These are phyloP conservation scores for Ceratorhiza oryzae-sativae DNA, from an alignment of 1,284 basidiomycete genomes.

Conservation along the genomic window DNA sequence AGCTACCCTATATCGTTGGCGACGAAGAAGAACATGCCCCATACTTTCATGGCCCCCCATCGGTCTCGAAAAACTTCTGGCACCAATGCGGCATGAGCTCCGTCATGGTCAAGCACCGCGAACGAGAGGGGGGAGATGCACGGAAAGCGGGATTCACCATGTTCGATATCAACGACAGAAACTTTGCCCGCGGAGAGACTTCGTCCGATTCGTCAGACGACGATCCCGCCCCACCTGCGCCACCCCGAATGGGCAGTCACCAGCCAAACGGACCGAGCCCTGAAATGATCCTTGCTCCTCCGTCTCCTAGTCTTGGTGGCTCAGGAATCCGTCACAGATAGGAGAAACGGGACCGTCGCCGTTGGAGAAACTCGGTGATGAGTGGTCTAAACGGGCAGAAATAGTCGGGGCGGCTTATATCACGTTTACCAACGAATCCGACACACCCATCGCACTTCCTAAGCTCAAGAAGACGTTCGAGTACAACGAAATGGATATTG, in stretches of 20 bases:
- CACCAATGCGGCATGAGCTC: neutral
- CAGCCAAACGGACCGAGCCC: neutral
- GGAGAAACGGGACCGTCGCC: neutral
- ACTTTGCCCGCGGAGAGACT: slow-evolving; percentile 3
- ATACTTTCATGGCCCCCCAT: neutral
- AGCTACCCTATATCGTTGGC: neutral
- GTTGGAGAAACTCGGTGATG: neutral
- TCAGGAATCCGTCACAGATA: neutral
- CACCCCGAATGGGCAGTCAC: neutral
- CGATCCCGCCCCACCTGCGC: neutral
- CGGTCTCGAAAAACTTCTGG: slow-evolving; percentile 13
- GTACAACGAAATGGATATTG: slow-evolving; percentile 38
- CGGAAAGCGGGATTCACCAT: neutral
- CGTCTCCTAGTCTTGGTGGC: slow-evolving; percentile 29
- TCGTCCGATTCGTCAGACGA: neutral
- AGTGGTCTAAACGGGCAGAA: slow-evolving; percentile 30
- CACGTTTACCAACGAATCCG: slow-evolving; percentile 28
- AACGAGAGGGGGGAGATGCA: neutral
- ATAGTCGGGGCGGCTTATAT: slow-evolving; percentile 20
- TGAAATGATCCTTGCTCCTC: neutral
- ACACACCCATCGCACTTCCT: slow-evolving; percentile 7
- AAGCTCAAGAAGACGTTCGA: slow-evolving; percentile 33
- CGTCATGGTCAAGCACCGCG: neutral
- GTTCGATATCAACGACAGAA: slow-evolving; percentile 3
- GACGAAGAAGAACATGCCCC: neutral